A percentile compares a stretch with the other conserved stretches of the same genome.
Evolutionary conservation across 768 basidiomycete species (phyloP).

Genomic region (Suillus alpinus): DNA sequence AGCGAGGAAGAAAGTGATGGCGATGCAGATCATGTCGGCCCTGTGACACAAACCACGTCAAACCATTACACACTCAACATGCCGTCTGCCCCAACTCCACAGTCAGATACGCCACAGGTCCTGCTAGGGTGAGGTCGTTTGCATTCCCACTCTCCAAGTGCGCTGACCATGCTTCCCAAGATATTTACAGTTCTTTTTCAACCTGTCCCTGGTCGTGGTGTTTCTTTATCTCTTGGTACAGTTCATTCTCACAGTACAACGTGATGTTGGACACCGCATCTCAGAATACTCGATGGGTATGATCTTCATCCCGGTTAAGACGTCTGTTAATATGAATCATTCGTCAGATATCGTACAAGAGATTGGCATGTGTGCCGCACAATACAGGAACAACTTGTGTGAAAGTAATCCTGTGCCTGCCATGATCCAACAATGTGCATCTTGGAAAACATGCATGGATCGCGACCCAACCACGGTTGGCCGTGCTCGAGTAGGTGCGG

Average conservation of each 20-base stretch:
- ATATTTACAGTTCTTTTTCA: constrained; percentile 95
- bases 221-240: constrained; percentile 83
- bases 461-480: constrained; percentile 89
- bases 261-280: constrained; percentile 85
- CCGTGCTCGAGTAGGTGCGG: constrained; percentile 86
- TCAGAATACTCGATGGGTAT: constrained; percentile 86
- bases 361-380: constrained; percentile 80
- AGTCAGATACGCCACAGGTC: constrained; percentile 73
- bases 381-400: constrained; percentile 83
- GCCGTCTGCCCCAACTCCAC: constrained; percentile 54
- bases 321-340: constrained; percentile 16
- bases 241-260: constrained; percentile 86
- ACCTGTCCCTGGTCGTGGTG: constrained; percentile 76
- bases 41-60: constrained; percentile 55
- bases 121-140: constrained; percentile 69
- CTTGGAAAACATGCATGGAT: constrained; percentile 95
- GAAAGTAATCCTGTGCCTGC: constrained; percentile 75
- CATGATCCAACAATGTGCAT: constrained; percentile 80
- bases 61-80: constrained; percentile 86
- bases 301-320: constrained; percentile 24
- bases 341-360: constrained; percentile 83
- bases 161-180: constrained; percentile 37
- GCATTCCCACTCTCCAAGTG: background rate
- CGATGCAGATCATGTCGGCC: constrained; percentile 32
- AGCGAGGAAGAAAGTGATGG: constrained; percentile 51